Evolutionary conservation across 1,284 basidiomycete species (phyloP).

Genomic region (Fomitopsis schrenkii): DNA sequence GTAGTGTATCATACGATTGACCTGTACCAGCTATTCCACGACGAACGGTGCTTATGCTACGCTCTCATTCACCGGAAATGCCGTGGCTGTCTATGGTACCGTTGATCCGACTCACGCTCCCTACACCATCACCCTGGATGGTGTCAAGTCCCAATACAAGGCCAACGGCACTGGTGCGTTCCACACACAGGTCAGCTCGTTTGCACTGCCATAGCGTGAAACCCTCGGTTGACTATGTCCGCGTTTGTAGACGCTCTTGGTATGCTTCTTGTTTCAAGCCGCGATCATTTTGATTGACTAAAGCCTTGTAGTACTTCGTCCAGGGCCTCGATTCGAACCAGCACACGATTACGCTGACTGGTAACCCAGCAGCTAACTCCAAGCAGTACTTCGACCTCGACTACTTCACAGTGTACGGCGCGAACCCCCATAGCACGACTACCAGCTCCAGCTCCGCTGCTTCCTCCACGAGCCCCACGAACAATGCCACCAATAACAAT

Average conservation of each 20-base stretch:
- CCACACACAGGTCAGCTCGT: slow-evolving; percentile 33
- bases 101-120: slow-evolving; percentile 45
- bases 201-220: neutral
- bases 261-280: slow-evolving; percentile 16
- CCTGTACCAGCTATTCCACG: slow-evolving; percentile 39
- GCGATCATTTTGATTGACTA: neutral
- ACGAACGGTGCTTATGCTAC: slow-evolving; percentile 36
- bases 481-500: neutral
- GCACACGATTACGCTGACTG: slow-evolving; percentile 33
- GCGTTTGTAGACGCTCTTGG: slow-evolving; percentile 37
- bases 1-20: slow-evolving; percentile 21
- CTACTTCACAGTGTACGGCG: slow-evolving; percentile 30
- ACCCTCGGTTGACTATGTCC: neutral
- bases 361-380: slow-evolving; percentile 21
- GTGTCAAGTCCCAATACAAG: slow-evolving; percentile 25
- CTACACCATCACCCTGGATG: slow-evolving; percentile 43
- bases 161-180: slow-evolving; percentile 31
- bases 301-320: slow-evolving; percentile 33
- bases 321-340: slow-evolving; percentile 29
- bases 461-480: neutral
- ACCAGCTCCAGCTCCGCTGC: neutral
- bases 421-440: neutral
- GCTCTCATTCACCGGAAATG: slow-evolving; percentile 44
- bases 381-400: slow-evolving; percentile 41
- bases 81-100: slow-evolving; percentile 48